Evolutionary conservation across 106 monocot genomes (phyloP), one percentile per base, ranked within the genome.

Genomic region (Gastrodia elata): DNA sequence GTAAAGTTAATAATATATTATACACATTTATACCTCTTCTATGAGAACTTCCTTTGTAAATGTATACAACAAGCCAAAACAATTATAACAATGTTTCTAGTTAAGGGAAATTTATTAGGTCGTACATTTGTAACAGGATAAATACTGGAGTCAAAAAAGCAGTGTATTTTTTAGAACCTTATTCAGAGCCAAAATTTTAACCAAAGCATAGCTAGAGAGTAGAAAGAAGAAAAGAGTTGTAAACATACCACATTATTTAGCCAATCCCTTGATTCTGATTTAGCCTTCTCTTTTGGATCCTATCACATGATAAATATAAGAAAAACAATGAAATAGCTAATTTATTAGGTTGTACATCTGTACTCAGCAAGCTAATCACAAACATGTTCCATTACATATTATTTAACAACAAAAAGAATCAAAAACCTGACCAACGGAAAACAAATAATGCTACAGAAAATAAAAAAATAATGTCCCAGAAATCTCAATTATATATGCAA

Each of bases 241-340:
- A 56, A 22, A 65, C 82, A 71, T 88, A 96, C 96, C 82, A 86
- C 76, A 82, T 83, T 97, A 78, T 97, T 97, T 57, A 97, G 64
- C 97, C 97, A 97, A 78, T 97, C 97, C 68, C 97, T 88, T 74
- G 97, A 90, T 77, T 97, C 97, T 48, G 97, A 82, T 78, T 97
- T 97, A 6, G 97, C 97, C 76, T 93, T 97, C 80, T 92, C 97
- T 85, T 86, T 97, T 48, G 97, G 97, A 81, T 97, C 97, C 97
- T 97, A 76, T 34, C 38, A 70, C 5, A 36, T 26, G 25, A 9
- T 20, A 38, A n/a, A 56, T 41, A 57, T 43, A 41, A 25, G 11
- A 64, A 65, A 64, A 43, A 10, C 40, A n/a, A n/a, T n/a, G n/a
- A n/a, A n/a, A n/a, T n/a, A n/a, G n/a, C n/a, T n/a, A n/a, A n/a